Conservation (phyloP, 1,284 basidiomycete genomes). For the Trichosporon ovoides region DNA sequence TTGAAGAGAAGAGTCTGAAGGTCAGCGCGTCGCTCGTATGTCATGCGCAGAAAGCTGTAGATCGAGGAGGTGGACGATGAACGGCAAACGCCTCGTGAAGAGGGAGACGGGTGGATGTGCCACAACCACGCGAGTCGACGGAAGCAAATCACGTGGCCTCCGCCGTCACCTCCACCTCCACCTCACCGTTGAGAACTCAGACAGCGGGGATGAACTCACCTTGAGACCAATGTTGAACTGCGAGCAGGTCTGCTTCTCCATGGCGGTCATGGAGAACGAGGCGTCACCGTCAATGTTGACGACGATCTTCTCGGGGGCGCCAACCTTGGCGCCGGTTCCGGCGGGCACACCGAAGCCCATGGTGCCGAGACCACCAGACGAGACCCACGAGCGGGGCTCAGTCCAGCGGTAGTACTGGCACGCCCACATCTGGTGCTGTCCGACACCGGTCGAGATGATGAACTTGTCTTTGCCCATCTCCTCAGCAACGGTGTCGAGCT, state of each 20-base stretch:
- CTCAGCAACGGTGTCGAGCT: conserved; percentile 70
- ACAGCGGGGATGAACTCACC: conserved; percentile 38
- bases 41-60: background rate
- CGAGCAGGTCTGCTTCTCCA: conserved; percentile 92
- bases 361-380: conserved; percentile 92
- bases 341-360: conserved; percentile 97
- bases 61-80: conserved; percentile 44
- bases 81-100: conserved; percentile 30
- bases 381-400: conserved; percentile 80
- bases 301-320: conserved; percentile 85
- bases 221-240: conserved; percentile 93
- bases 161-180: background rate
- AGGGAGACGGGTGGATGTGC: background rate
- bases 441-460: conserved; percentile 87
- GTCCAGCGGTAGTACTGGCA: conserved; percentile 92
- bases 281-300: conserved; percentile 97
- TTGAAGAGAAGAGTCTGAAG: conserved; percentile 63
- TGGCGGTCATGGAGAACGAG: conserved; percentile 97
- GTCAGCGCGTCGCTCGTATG: background rate
- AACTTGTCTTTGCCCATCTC: conserved; percentile 71
- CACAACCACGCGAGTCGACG: background rate
- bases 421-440: conserved; percentile 99
- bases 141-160: background rate
- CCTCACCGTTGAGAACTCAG: too few species aligned
- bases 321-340: conserved; percentile 94